Evolutionary conservation across 139 green algal genomes (phyloP).

Genomic region (Ostreobium quekettii): DNA sequence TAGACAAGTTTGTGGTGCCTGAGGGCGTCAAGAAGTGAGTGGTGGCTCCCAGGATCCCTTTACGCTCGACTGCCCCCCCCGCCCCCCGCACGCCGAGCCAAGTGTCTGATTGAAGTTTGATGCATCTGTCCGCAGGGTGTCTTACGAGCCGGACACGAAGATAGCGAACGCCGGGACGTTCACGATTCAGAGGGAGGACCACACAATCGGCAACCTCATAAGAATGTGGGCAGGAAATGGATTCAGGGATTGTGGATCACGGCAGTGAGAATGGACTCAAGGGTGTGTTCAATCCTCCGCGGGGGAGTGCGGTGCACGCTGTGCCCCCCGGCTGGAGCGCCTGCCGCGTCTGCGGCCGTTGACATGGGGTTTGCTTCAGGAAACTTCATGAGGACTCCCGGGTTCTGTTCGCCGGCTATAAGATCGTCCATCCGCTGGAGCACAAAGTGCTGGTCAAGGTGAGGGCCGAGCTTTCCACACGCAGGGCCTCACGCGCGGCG

Average conservation of each 20-base stretch:
- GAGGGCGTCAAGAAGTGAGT: conserved; percentile 66
- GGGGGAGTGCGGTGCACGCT: not conserved
- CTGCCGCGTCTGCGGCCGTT: not conserved
- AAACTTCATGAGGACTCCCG: not conserved
- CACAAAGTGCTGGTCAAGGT: not conserved
- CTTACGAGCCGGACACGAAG: conserved; percentile 75
- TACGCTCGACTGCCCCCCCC: not conserved
- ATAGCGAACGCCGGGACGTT: conserved; percentile 79
- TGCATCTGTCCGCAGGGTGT: conserved; percentile 39
- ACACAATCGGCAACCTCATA: conserved; percentile 92
- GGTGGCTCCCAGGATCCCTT: not conserved
- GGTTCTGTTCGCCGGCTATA: not conserved
- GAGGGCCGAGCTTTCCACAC: not conserved
- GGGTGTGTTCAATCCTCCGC: not conserved
- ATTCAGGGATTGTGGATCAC: not conserved
- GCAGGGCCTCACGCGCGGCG: no score
- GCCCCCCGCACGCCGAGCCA: no score
- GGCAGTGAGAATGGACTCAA: not conserved
- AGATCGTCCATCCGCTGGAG: not conserved
- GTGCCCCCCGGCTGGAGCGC: not conserved
- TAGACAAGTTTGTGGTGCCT: conserved; percentile 85
- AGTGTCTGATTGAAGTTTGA: not conserved
- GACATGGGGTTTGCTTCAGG: not conserved
- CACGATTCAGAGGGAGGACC: conserved; percentile 79
- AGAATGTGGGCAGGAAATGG: conserved; percentile 40